Conservation (phyloP, 2,329 filamentous ascomycete genomes). For the Colletotrichum sp. region DNA sequence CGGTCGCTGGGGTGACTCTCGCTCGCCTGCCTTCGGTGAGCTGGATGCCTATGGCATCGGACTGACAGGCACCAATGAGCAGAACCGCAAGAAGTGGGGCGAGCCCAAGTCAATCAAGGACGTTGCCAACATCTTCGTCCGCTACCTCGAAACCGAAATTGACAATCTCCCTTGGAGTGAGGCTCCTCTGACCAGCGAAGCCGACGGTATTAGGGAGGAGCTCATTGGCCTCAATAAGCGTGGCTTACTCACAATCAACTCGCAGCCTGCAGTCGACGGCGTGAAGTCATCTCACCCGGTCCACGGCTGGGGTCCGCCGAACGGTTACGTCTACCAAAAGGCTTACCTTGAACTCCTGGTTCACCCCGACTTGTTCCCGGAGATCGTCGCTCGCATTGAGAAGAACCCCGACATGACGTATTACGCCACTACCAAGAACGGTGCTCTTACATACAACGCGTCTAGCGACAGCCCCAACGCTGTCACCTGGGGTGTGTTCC, state of each 20-base stretch:
- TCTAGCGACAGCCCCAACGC: conserved; percentile 89
- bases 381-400: conserved; percentile 80
- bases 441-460: conserved; percentile 81
- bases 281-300: conserved; percentile 86
- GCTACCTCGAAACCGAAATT: conserved; percentile 82
- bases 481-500: conserved; percentile 99
- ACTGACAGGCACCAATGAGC: conserved; percentile 91
- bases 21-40: conserved; percentile 95
- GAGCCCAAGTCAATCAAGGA: conserved; percentile 81
- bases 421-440: conserved; percentile 87
- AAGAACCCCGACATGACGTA: conserved; percentile 85
- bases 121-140: conserved; percentile 82
- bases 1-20: conserved; percentile 96
- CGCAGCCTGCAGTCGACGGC: conserved; percentile 92
- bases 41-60: conserved; percentile 94
- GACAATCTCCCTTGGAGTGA: conserved; percentile 94
- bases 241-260: conserved; percentile 94
- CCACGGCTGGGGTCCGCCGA: conserved; percentile 92
- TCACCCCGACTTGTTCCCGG: conserved; percentile 77
- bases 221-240: conserved; percentile 84
- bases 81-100: conserved; percentile 95
- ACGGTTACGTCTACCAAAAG: conserved; percentile 98
- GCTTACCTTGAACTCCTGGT: conserved; percentile 93
- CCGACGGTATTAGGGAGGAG: conserved; percentile 76
- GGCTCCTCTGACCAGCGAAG: conserved; percentile 81